Evolutionary conservation across 164 flowering plant genomes (phyloP).

Genomic region (Macadamia tetraphylla): DNA sequence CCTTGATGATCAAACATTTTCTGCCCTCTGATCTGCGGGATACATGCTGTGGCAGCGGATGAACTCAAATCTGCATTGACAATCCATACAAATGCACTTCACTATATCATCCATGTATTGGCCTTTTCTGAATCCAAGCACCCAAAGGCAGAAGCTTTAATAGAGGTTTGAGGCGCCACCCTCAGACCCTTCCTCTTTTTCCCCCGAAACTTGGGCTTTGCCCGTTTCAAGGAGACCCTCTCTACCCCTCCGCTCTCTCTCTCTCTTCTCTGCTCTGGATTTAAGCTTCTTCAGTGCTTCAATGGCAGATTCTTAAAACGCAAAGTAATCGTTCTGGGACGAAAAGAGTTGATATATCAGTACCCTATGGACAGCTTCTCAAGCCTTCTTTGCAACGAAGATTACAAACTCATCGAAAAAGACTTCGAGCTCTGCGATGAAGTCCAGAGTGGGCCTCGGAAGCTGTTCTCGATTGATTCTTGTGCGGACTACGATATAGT

Average conservation of each 20-base stretch:
- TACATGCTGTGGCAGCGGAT: no score
- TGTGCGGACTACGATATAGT: background rate
- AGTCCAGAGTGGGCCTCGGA: background rate
- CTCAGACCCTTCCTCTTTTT: background rate
- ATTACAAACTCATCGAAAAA: background rate
- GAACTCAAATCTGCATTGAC: no score
- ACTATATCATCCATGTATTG: no score
- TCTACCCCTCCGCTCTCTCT: background rate
- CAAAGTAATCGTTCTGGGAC: background rate
- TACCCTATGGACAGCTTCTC: background rate
- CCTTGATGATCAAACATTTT: no score
- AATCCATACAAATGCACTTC: no score
- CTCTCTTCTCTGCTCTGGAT: background rate
- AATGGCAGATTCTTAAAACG: background rate
- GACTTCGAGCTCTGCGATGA: background rate
- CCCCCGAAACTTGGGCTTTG: slow-evolving; percentile 5
- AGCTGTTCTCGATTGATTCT: background rate
- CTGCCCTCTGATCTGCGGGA: no score
- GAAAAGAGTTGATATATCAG: background rate
- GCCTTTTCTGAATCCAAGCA: background rate
- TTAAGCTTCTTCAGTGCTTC: background rate
- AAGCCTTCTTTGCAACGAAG: background rate
- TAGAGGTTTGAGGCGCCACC: background rate
- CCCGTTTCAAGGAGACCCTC: no score
- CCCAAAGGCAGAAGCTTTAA: background rate